Base-by-base conservation (phyloP, 2,329 filamentous ascomycete species). In the Botrytis paeoniae region DNA sequence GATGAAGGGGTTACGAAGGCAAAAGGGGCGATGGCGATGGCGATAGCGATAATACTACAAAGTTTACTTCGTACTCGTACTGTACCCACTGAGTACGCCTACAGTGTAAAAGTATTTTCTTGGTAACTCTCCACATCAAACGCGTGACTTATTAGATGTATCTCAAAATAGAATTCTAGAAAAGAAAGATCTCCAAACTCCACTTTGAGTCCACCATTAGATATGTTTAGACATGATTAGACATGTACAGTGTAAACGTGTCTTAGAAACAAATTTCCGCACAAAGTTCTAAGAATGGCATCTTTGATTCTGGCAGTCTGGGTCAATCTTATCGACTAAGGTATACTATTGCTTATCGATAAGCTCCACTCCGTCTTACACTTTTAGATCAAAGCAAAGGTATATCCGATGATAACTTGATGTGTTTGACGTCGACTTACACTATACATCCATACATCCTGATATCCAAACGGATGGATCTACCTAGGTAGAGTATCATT, bases 121-220 rank as follows among this genome's bases (percentile, higher is more conserved):
- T 61, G 59, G 32, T 39, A 57, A 61, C 22, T 39, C 59, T 45
- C 63, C 32, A 35, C 63, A 51, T 29, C 32, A 37, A 25, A 51
- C 32, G 22, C 12, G 16, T 37, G 59, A 39, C 22, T 39, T 39
- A 18, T 4, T 25, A 32, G 35, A 8, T 61, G 22, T 25, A n/a
- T 68, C 48, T 68, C 25, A 68, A 57, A 68, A 68, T 68, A 68
- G 65, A 68, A 57, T 39, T 16, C 45, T 4, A 25, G 25, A 18
- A 37, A 14, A 68, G n/a, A 29, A 63, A 39, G 60, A 62, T 62
- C 60, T 39, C 60, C 60, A n/a, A 62, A 39, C 37, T 61, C 59
- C 59, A 61, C 59, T n/a, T 8, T 18, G 51, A 57, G 51, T 18
- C 60, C 60, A 62, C 60, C 37, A 32, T 63, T 20, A 8, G 51